A percentile compares a stretch with the other conserved stretches of the same genome.
These are phyloP conservation scores for Stephania japonica DNA, from an alignment of 164 flowering plant species.

Conservation along the genomic window DNA sequence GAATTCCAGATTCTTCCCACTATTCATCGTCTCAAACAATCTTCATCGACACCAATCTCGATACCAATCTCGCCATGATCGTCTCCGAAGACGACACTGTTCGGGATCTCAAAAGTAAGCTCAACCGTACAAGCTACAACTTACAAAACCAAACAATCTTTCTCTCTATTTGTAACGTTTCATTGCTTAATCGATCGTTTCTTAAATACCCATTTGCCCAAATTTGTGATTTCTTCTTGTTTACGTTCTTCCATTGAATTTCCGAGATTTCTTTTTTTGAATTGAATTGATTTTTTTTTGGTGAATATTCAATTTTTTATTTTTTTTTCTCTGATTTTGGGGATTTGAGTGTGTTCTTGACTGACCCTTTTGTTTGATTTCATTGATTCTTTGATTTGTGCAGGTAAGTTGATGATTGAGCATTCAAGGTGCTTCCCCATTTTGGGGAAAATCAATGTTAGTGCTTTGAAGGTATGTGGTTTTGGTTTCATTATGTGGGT, in stretches of 20 bases:
- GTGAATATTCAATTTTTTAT: not conserved
- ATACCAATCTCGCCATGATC: slow-evolving; percentile 52
- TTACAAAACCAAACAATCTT: not conserved
- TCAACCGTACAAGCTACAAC: too few relatives aligned
- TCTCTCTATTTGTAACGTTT: not conserved
- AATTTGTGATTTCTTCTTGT: not conserved
- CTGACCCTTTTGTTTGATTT: not conserved
- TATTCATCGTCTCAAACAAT: slow-evolving; percentile 18
- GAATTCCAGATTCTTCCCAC: not conserved
- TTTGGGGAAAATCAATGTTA: slow-evolving; percentile 42
- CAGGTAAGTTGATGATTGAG: slow-evolving; percentile 52
- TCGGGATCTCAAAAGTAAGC: slow-evolving; percentile 51
- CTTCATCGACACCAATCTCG: slow-evolving; percentile 65
- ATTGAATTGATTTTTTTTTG: not conserved
- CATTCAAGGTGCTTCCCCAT: slow-evolving; percentile 56
- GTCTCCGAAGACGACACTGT: slow-evolving; percentile 47
- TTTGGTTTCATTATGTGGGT: not conserved
- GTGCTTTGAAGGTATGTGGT: slow-evolving; percentile 55
- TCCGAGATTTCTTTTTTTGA: not conserved
- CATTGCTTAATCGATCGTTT: not conserved
- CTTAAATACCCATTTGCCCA: not conserved
- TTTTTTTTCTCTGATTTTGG: not conserved
- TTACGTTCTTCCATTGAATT: not conserved
- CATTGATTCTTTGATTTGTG: slow-evolving; percentile 3
- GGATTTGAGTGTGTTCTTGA: not conserved